Conservation (phyloP, 441 rosid species). For the Aleurites moluccanus region DNA sequence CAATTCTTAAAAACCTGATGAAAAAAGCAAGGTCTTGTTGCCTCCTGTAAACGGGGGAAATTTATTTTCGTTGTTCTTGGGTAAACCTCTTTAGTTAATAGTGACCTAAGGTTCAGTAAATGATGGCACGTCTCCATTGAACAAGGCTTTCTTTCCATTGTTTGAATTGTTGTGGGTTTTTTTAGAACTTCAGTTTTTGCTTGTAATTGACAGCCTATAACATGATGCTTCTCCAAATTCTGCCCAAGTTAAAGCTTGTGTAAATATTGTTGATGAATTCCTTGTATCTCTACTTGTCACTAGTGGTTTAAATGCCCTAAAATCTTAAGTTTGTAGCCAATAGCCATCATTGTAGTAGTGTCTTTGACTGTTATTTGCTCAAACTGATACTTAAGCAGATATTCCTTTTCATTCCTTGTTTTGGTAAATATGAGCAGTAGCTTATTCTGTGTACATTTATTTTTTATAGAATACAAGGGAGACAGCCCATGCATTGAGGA, state of each 20-base stretch:
- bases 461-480: conserved; percentile 82
- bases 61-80: conserved; percentile 47
- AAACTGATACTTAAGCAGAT: not conserved
- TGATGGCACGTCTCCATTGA: too few species aligned
- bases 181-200: too few species aligned
- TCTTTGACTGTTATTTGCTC: too few species aligned
- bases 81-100: not conserved
- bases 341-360: too few species aligned
- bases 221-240: not conserved
- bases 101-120: not conserved
- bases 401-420: too few species aligned
- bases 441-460: not conserved
- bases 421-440: not conserved
- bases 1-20: conserved; percentile 26
- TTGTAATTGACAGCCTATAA: too few species aligned
- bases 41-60: conserved; percentile 39
- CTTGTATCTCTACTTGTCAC: too few species aligned
- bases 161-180: too few species aligned
- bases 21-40: conserved; percentile 53
- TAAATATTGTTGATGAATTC: not conserved
- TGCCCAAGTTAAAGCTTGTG: not conserved
- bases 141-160: too few species aligned
- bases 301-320: not conserved
- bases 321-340: not conserved
- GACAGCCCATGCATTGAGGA: conserved; percentile 77